A percentile compares a stretch with the other conserved stretches of the same genome.
Conservation (phyloP, 1,284 basidiomycete species). For the Ustilago crameri region DNA sequence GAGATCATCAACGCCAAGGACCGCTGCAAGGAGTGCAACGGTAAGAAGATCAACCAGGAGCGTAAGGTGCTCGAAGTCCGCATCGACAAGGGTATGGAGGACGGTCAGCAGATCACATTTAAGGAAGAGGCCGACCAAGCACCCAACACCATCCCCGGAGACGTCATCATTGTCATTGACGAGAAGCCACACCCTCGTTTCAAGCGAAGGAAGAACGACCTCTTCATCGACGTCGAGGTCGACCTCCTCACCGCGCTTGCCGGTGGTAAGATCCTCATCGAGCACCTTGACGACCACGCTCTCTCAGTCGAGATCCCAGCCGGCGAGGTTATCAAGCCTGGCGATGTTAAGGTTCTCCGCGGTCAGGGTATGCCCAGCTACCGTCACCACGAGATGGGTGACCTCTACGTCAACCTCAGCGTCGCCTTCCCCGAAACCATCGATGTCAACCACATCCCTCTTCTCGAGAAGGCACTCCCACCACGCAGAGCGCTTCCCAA, state of each 20-base stretch:
- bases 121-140: slow-evolving; percentile 95
- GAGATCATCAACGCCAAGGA: slow-evolving; percentile 95
- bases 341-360: slow-evolving; percentile 88
- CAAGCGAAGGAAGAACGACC: slow-evolving; percentile 91
- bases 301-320: slow-evolving; percentile 81
- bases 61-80: slow-evolving; percentile 98
- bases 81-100: slow-evolving; percentile 99
- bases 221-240: slow-evolving; percentile 86
- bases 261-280: slow-evolving; percentile 89
- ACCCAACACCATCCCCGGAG: slow-evolving; percentile 88
- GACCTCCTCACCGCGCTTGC: slow-evolving; percentile 93
- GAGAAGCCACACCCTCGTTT: slow-evolving; percentile 93
- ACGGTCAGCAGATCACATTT: slow-evolving; percentile 95
- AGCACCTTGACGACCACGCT: slow-evolving; percentile 91
- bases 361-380: slow-evolving; percentile 98
- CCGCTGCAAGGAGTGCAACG: slow-evolving; percentile 90
- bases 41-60: slow-evolving; percentile 93
- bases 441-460: slow-evolving; percentile 76
- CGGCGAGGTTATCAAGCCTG: slow-evolving; percentile 93
- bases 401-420: slow-evolving; percentile 87
- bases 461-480: slow-evolving; percentile 88
- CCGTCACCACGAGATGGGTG: slow-evolving; percentile 95
- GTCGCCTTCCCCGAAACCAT: slow-evolving; percentile 91
- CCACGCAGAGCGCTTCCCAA: slow-evolving; percentile 77
- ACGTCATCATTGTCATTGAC: slow-evolving; percentile 96